A percentile compares a stretch with the other conserved stretches of the same genome.
These are phyloP conservation scores for Cydonia oblonga DNA, from an alignment of 331 rosid genomes.

Conservation along the genomic window DNA sequence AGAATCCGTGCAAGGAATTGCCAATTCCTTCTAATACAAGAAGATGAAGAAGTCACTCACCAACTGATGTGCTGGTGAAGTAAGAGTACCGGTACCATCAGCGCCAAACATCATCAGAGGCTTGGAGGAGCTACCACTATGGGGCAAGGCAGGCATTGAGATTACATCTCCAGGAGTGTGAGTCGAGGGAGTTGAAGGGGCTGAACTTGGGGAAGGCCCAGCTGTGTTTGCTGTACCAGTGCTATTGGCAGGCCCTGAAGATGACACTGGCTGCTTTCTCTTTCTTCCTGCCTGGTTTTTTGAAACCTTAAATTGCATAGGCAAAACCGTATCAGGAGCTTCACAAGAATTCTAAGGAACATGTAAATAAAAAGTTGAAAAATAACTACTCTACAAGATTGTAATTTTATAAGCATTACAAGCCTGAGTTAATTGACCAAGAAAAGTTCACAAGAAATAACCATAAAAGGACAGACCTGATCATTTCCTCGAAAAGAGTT, in stretches of 20 bases:
- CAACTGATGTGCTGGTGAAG: conserved; percentile 91
- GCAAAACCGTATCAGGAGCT: conserved; percentile 34
- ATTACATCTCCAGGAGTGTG: conserved; percentile 98
- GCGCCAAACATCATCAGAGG: conserved; percentile 77
- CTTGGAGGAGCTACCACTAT: conserved; percentile 77
- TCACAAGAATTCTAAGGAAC: background rate
- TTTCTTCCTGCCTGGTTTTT: conserved; percentile 27
- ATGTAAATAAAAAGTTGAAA: background rate
- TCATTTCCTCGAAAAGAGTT: conserved; percentile 96
- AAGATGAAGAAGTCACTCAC: conserved; percentile 39
- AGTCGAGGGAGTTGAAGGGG: conserved; percentile 97
- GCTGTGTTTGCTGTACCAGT: conserved; percentile 93
- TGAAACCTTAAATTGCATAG: conserved; percentile 18
- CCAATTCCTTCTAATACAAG: conserved; percentile 40
- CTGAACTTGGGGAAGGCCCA: conserved; percentile 97
- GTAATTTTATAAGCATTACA: background rate
- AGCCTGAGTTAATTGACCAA: background rate
- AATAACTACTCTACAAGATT: background rate
- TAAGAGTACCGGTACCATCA: conserved; percentile 79
- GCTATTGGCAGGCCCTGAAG: conserved; percentile 99
- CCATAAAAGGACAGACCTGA: conserved; percentile 59
- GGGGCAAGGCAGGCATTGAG: conserved; percentile 92
- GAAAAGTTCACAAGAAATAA: background rate
- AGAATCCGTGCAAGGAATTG: conserved; percentile 56
- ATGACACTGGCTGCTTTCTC: conserved; percentile 93